Evolutionary conservation across 1,284 basidiomycete genomes (phyloP).

Genomic region (Kwoniella shivajii): DNA sequence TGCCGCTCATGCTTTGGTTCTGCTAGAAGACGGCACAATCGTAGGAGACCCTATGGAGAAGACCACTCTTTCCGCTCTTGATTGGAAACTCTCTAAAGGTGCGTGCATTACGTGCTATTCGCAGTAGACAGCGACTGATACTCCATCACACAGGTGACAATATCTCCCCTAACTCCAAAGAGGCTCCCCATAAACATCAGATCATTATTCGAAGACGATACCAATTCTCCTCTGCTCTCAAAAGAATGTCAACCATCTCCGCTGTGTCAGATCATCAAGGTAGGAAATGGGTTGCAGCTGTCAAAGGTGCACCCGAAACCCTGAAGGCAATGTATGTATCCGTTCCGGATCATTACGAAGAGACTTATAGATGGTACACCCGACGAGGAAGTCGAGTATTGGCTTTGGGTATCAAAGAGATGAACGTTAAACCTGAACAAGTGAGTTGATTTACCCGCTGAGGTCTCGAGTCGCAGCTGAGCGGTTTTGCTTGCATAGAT

Average conservation of each 20-base stretch:
- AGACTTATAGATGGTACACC: slow-evolving; percentile 90
- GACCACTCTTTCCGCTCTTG: slow-evolving; percentile 86
- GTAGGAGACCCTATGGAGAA: slow-evolving; percentile 99
- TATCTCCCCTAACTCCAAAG: slow-evolving; percentile 63
- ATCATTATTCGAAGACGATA: slow-evolving; percentile 82
- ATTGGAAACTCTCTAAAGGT: slow-evolving; percentile 85
- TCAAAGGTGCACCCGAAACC: slow-evolving; percentile 94
- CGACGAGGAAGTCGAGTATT: slow-evolving; percentile 86
- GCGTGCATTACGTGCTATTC: slow-evolving; percentile 18
- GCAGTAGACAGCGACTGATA: background rate
- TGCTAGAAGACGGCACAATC: slow-evolving; percentile 82
- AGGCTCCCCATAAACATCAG: slow-evolving; percentile 63
- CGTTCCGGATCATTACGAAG: slow-evolving; percentile 80
- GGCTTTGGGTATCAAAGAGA: slow-evolving; percentile 81
- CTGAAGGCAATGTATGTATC: slow-evolving; percentile 78
- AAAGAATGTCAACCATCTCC: slow-evolving; percentile 92
- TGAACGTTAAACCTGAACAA: slow-evolving; percentile 70
- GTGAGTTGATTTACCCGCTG: slow-evolving; percentile 51
- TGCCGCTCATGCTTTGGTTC: slow-evolving; percentile 90
- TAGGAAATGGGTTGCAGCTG: slow-evolving; percentile 59
- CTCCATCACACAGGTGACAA: slow-evolving; percentile 62
- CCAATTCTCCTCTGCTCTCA: slow-evolving; percentile 93
- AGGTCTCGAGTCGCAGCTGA: background rate
- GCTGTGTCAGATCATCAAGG: slow-evolving; percentile 58
- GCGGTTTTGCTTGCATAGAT: slow-evolving; percentile 60